Percentiles rank a stretch among this genome's conserved stretches.
Conservation (phyloP, 2,329 filamentous ascomycete species). For the Neonectria sp. region DNA sequence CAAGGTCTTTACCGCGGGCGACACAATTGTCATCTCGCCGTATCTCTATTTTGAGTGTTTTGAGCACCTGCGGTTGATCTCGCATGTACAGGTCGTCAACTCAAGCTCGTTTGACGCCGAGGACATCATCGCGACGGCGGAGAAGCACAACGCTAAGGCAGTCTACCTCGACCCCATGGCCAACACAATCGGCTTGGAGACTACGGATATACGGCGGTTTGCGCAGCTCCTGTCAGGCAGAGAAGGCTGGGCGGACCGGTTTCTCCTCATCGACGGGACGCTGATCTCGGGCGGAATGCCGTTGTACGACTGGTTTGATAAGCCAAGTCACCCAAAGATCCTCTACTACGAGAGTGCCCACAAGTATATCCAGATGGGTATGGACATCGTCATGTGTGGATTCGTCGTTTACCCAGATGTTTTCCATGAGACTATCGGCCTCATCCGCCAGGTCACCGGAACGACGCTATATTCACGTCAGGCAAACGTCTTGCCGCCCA, state of each 20-base stretch:
- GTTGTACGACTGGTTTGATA: conserved; percentile 28
- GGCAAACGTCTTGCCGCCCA: conserved; percentile 32
- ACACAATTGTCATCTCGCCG: conserved; percentile 31
- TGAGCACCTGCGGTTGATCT: conserved; percentile 27
- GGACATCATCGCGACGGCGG: conserved; percentile 30
- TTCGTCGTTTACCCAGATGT: conserved; percentile 28
- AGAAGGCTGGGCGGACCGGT: conserved; percentile 26
- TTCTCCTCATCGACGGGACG: conserved; percentile 28
- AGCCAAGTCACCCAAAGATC: conserved; percentile 26
- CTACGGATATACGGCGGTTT: conserved; percentile 28
- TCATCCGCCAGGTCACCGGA: conserved; percentile 31
- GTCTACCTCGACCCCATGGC: conserved; percentile 34
- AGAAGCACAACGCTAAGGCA: conserved; percentile 31
- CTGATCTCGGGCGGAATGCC: conserved; percentile 28
- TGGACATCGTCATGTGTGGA: conserved; percentile 33
- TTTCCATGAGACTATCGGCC: conserved; percentile 27
- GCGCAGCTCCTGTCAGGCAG: conserved; percentile 21
- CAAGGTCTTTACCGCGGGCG: conserved; percentile 25
- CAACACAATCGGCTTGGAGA: conserved; percentile 28
- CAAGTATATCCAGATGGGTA: conserved; percentile 34
- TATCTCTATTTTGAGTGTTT: conserved; percentile 33
- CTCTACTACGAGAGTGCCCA: conserved; percentile 33
- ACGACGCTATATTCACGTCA: conserved; percentile 30
- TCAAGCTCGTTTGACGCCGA: conserved; percentile 28
- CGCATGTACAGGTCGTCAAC: conserved; percentile 27